phyloP scores from a whole-genome alignment of 1,139 yeast species.

The Scheffersomyces titani region DNA sequence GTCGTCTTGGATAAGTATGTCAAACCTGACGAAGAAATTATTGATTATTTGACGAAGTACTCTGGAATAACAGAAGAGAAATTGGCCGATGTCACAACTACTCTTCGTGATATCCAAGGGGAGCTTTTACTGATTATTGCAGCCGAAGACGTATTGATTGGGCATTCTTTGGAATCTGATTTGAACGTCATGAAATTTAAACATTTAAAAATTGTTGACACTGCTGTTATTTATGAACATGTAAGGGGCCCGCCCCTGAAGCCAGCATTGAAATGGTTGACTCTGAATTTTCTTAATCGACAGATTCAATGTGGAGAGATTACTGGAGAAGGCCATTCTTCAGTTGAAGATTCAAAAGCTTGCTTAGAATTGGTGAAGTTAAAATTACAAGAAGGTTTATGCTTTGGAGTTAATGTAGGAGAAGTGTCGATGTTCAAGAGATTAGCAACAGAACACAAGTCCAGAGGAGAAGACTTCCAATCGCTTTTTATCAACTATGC shows the following conservation, averaged over 20 bases:
- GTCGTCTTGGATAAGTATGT: constrained; percentile 73
- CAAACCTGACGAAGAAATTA: constrained; percentile 70
- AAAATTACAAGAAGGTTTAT: constrained; percentile 65
- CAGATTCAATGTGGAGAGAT: constrained; percentile 61
- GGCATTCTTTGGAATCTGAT: constrained; percentile 76
- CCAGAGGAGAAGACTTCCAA: constrained; percentile 11
- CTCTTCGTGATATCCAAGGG: constrained; percentile 66
- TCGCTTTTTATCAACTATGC: constrained; percentile 45
- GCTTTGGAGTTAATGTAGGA: constrained; percentile 58
- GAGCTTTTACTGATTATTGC: constrained; percentile 49
- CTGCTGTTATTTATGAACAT: constrained; percentile 69
- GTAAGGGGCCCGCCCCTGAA: constrained; percentile 76
- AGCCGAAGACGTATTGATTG: constrained; percentile 58
- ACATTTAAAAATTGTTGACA: constrained; percentile 70
- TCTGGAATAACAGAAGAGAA: constrained; percentile 84
- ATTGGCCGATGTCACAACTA: constrained; percentile 62
- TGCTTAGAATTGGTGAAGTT: constrained; percentile 75
- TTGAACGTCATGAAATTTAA: constrained; percentile 57
- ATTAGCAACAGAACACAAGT: constrained; percentile 12
- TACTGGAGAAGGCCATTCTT: constrained; percentile 71
- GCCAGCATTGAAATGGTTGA: constrained; percentile 73
- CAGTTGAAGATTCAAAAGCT: constrained; percentile 81
- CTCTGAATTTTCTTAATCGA: constrained; percentile 53
- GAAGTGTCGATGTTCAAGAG: constrained; percentile 33
- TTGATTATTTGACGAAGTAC: constrained; percentile 76